These are phyloP conservation scores for Anthracocystis walkeri DNA, from an alignment of 1,284 basidiomycete species.

Conservation along the genomic window DNA sequence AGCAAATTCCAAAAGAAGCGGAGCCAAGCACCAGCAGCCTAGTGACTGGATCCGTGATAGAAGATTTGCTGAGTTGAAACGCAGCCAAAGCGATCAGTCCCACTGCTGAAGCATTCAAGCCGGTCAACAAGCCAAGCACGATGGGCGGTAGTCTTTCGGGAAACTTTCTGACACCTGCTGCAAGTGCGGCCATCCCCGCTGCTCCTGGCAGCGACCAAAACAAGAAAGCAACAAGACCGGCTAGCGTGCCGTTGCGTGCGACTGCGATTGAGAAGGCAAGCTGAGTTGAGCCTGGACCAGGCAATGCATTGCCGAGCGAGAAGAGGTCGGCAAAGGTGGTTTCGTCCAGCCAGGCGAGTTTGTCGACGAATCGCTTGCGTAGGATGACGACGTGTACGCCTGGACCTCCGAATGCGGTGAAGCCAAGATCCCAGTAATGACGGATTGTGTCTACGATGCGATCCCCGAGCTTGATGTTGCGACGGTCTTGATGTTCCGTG, in stretches of 20 bases:
- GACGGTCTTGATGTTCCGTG: constrained; percentile 24
- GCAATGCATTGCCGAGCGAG: constrained; percentile 71
- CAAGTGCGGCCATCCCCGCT: constrained; percentile 73
- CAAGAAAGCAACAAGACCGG: constrained; percentile 70
- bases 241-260: constrained; percentile 68
- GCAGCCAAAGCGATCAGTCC: constrained; percentile 75
- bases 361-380: constrained; percentile 56
- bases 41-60: constrained; percentile 73
- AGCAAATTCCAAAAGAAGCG: constrained; percentile 74
- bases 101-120: constrained; percentile 75
- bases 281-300: constrained; percentile 72
- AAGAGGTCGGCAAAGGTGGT: constrained; percentile 70
- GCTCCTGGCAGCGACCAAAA: constrained; percentile 73
- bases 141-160: constrained; percentile 72
- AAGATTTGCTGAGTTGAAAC: constrained; percentile 73
- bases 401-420: constrained; percentile 46
- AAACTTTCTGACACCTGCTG: constrained; percentile 73
- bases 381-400: constrained; percentile 54
- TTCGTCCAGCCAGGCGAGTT: constrained; percentile 56
- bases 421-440: constrained; percentile 59
- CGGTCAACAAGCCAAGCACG: constrained; percentile 74
- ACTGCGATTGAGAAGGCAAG: constrained; percentile 70
- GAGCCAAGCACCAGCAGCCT: constrained; percentile 73
- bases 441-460: constrained; percentile 51
- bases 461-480: constrained; percentile 32